Base-by-base conservation (phyloP, 768 basidiomycete genomes). In the Filobasidium wieringae region DNA sequence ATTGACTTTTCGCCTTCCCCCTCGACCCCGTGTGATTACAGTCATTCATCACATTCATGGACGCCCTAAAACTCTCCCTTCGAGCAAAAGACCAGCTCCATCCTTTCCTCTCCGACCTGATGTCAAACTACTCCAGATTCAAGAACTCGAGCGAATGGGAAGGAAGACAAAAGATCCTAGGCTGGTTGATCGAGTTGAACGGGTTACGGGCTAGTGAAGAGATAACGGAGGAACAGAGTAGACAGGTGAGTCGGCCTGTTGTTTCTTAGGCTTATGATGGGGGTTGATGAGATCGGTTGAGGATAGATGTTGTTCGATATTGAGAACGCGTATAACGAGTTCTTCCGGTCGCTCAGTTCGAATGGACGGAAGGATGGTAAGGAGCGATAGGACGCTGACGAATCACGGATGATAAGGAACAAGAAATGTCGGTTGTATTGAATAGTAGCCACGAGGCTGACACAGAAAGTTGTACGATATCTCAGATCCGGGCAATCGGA, bases 21-120 rank as follows among this genome's bases (percentile, higher is more conserved):
- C n/a, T n/a, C n/a, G n/a, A n/a, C n/a, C n/a, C n/a, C n/a, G n/a
- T n/a, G n/a, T n/a, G n/a, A n/a, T 7, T 33, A 3, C 60, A 96
- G 90, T 86, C 84, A 71, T 99, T 97, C 62, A 97, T 99, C 64
- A 97, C 93, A 0, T 92, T 97, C 64, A 95, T 97, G 88, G 95
- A 99, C 65, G 93, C 91, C 0, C 79, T 97, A 27, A 92, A 91
- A 68, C 78, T 97, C 51, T 83, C 86, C 9, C 76, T 96, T 65
- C 82, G 90, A n/a, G 93, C 95, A 2, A 99, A 96, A 71, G 95
- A 97, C 67, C 90, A 95, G 66, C 78, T 99, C 2, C 92, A 97
- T 71, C 91, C 92, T 0, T 82, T 95, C 60, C 72, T 97, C 41
- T 89, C 93, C 63, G 95, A 93, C 64, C 82, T 99, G n/a, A 89